Evolutionary conservation across 305 asterid genomes (phyloP).

Genomic region (Petunia hybrid): DNA sequence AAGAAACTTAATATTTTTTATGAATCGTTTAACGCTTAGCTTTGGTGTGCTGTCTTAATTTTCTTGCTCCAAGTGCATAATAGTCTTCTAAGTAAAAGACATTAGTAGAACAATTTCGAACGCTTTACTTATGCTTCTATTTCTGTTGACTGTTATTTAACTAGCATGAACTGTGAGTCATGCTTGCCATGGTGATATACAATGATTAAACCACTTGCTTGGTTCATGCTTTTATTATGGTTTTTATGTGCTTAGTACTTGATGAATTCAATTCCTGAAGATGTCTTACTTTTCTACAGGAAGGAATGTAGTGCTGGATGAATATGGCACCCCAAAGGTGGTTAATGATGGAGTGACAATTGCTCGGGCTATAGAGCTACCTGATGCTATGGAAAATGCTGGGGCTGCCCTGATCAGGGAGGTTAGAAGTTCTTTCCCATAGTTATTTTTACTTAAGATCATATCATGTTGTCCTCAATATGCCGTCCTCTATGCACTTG

Average conservation of each 20-base stretch:
- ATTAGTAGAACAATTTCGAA: not conserved
- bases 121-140: not conserved
- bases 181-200: not conserved
- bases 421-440: slow-evolving; percentile 49
- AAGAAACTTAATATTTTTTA: not conserved
- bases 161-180: slow-evolving; percentile 5
- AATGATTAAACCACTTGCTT: not conserved
- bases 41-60: not conserved
- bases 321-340: slow-evolving; percentile 88
- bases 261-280: not conserved
- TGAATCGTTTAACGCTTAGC: not conserved
- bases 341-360: slow-evolving; percentile 97
- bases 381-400: slow-evolving; percentile 97
- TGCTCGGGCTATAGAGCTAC: slow-evolving; percentile 92
- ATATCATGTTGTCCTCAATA: not conserved
- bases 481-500: not conserved
- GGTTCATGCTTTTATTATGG: not conserved
- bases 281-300: slow-evolving; percentile 49
- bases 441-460: not conserved
- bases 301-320: slow-evolving; percentile 94
- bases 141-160: not conserved
- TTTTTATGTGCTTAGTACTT: not conserved
- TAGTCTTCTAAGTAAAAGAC: not conserved
- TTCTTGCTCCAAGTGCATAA: not conserved
- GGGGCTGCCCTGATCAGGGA: slow-evolving; percentile 98